A percentile compares a stretch with the other conserved stretches of the same genome.
Evolutionary conservation across 805 yeast genomes (phyloP).

Genomic region (Saccharomycopsis vini): DNA sequence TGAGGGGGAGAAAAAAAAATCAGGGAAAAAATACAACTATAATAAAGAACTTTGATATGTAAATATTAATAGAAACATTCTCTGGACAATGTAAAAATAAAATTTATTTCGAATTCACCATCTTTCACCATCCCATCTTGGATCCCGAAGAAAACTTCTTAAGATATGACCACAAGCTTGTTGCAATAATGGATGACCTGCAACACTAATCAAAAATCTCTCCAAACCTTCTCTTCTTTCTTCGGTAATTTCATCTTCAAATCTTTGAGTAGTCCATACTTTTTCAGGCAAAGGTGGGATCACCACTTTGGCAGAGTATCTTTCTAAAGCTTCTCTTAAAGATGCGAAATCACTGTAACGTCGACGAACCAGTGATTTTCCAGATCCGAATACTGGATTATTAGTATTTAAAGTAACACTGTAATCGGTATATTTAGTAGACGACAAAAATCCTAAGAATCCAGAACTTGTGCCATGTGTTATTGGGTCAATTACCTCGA

Average conservation of each 20-base stretch:
- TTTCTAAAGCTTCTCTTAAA: conserved; percentile 63
- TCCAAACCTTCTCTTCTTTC: conserved; percentile 77
- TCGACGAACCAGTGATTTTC: conserved; percentile 63
- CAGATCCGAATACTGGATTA: conserved; percentile 72
- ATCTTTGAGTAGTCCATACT: conserved; percentile 58
- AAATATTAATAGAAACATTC: too few species aligned
- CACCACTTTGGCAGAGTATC: conserved; percentile 69
- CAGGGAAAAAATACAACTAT: too few species aligned
- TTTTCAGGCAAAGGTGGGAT: conserved; percentile 92
- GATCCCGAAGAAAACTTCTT: conserved; percentile 81
- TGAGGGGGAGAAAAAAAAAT: too few species aligned
- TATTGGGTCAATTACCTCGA: conserved; percentile 74
- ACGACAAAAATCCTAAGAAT: too few species aligned
- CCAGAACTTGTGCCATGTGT: conserved; percentile 66
- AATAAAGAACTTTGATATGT: too few species aligned
- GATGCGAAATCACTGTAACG: conserved; percentile 85
- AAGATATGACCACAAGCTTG: conserved; percentile 66
- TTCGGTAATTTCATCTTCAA: conserved; percentile 76
- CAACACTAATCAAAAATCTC: conserved; percentile 66
- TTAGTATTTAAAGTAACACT: conserved; percentile 86
- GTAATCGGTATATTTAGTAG: conserved; percentile 80
- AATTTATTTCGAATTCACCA: too few species aligned
- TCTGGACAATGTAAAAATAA: too few species aligned
- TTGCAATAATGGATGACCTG: conserved; percentile 90
- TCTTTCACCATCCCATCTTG: conserved; percentile 51